phyloP scores from a whole-genome alignment of 305 asterid species.

The Striga hermonthica region DNA sequence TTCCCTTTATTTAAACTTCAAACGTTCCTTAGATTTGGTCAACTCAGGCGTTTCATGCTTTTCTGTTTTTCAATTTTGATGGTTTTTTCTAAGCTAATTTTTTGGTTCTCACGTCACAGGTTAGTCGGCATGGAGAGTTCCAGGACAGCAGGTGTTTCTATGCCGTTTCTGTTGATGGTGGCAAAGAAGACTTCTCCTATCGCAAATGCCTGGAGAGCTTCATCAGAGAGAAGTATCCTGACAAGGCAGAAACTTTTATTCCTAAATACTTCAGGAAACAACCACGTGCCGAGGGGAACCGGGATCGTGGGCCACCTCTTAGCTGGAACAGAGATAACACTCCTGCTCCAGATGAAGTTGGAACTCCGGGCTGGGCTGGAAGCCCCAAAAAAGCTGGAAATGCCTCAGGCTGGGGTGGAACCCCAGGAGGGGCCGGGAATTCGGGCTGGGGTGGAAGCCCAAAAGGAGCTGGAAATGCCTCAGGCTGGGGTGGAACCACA shows the following conservation, averaged over 20 bases:
- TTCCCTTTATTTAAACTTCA: not conserved
- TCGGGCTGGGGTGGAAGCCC: not conserved
- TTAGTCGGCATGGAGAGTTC: slow-evolving; percentile 57
- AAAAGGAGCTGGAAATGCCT: not conserved
- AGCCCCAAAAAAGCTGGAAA: not conserved
- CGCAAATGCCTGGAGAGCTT: slow-evolving; percentile 71
- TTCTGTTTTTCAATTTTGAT: not conserved
- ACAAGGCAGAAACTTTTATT: slow-evolving; percentile 57
- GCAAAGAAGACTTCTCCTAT: slow-evolving; percentile 75
- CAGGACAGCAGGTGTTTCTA: slow-evolving; percentile 83
- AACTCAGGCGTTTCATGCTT: not conserved
- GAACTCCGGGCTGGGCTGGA: slow-evolving; percentile 27
- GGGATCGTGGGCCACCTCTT: slow-evolving; percentile 38
- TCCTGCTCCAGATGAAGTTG: slow-evolving; percentile 31
- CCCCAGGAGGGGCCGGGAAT: not conserved
- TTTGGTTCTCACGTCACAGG: slow-evolving; percentile 43
- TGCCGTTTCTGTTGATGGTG: slow-evolving; percentile 67
- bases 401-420: not conserved
- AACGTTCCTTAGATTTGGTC: not conserved
- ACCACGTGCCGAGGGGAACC: slow-evolving; percentile 59
- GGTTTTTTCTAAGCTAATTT: slow-evolving; percentile 28
- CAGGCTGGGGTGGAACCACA: not conserved
- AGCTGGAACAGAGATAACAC: slow-evolving; percentile 37
- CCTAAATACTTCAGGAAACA: slow-evolving; percentile 65
- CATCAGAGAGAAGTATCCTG: slow-evolving; percentile 58